Base-by-base conservation (phyloP, 2,329 filamentous ascomycete species). In the Acephala macrosclerotiorum region DNA sequence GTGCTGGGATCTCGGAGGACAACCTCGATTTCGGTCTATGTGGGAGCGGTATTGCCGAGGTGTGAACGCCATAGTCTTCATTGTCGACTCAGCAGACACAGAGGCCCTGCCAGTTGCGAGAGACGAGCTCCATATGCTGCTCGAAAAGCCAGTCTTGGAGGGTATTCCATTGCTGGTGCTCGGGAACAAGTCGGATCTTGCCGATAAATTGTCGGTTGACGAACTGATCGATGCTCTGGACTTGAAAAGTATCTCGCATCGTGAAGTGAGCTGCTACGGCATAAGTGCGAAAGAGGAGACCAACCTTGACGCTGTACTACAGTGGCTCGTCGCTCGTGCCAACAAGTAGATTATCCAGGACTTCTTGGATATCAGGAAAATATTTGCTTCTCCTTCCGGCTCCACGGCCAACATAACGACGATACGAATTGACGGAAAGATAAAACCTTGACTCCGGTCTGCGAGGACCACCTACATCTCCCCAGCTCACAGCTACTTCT, bases 271-370 rank as follows among this genome's bases (percentile, higher is more conserved):
- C 81, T 98, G 96, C 82, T 99, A 99, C 80, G 95, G 95, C 68
- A 97, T 99, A 81, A 97, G 94, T 78, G 96, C 95, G 67, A 98
- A 98, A 80, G 95, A 98, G 79, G 96, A 99, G 82, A 99, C 95
- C 65, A 99, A 99, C 81, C 88, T 99, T 71, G 95, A 99, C 77
- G 96, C 95, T 7, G 96, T 99, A 60, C 84, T 99, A 74, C 92
- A 97, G 78, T 99, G 96, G 92, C 84, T 99, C 78, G 95, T 99
- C 79, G 95, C 94, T 72, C 91, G 92, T 78, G 91, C 94, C 69
- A 93, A 85, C 64, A 71, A 70, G 60, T 71, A 66, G 38, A 45
- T 11, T 3, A 51, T 25, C 55, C 53, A 61, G 42, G 56, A 26
- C 55, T 45, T 36, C 61, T 49, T 26, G 61, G 42, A 36, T 29